Percentiles rank a stretch among this genome's conserved stretches.
phyloP scores from a whole-genome alignment of 352 stramenopile species.

The Phytophthora brassicae region DNA sequence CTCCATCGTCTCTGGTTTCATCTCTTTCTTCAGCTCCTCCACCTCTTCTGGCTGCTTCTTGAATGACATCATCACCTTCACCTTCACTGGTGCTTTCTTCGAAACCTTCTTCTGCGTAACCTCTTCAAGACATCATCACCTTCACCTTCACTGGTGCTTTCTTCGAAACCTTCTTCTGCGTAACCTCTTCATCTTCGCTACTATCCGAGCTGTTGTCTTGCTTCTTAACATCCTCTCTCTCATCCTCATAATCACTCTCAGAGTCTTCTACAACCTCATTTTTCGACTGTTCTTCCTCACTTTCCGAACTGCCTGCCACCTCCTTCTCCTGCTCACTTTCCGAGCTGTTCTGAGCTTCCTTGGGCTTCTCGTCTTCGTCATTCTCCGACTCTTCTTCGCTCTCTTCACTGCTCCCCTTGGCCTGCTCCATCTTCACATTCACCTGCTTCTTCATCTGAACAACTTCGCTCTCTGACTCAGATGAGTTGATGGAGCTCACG shows the following conservation, averaged over 20 bases:
- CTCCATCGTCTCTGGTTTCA: not conserved
- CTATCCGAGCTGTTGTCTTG: not conserved
- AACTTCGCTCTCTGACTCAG: not conserved
- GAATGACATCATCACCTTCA: too few relatives aligned
- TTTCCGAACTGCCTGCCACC: not conserved
- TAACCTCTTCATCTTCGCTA: not conserved
- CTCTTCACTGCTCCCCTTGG: not conserved
- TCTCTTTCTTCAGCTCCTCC: not conserved
- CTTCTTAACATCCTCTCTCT: not conserved
- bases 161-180: not conserved
- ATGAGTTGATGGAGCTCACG: not conserved
- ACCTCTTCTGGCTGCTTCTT: not conserved
- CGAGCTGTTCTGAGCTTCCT: not conserved
- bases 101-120: not conserved
- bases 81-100: not conserved
- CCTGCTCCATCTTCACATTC: constrained; percentile 3
- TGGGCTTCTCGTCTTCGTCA: not conserved
- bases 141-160: not conserved
- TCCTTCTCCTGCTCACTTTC: not conserved
- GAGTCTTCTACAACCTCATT: not conserved
- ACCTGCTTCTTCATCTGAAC: not conserved
- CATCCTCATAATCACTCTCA: constrained; percentile 4
- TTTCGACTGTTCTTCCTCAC: not conserved
- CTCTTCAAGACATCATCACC: not conserved
- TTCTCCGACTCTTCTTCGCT: not conserved